Base-by-base conservation (phyloP, 352 stramenopile genomes). In the Phytophthora macrochlamydospora region DNA sequence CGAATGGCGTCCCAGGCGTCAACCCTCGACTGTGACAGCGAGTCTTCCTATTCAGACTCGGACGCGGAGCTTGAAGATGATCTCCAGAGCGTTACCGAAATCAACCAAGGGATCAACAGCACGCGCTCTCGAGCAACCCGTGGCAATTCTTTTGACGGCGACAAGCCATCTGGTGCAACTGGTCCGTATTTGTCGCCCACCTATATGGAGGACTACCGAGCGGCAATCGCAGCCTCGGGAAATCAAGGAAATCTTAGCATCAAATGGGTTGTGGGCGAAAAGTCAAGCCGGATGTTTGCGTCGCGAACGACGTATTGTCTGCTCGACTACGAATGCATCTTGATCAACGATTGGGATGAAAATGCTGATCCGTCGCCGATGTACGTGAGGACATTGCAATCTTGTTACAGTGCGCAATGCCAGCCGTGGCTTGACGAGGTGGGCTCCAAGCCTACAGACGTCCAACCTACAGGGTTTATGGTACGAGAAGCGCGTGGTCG, bases 341-440 rank as follows among this genome's bases (percentile, higher is more conserved):
- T 93, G 51, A 75, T 92, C 35, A 89, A 90, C 51, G 85, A 93
- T 67, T 93, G 85, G 85, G 78, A 86, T 31, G 80, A 86, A 40
- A 56, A 67, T 49, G 68, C 69, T 1, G 69, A 82, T 44, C 40
- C 60, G 4, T 67, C 67, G 11, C 85, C 79, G 28, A 93, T 93
- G 85, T 90, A 87, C 55, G 79, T 93, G 46, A 83, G 85, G 29
- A 69, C 79, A 24, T 53, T 93, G 54, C 85, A 91, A 60, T 92
- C 84, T 11, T 85, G 76, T 49, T 90, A 89, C 51, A 70, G 79
- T 32, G 64, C 84, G 24, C 84, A 87, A 40, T 85, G 71, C 48
- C 79, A 89, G 65, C 78, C 79, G 31, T 89, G 79, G 74, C 53
- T 89, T 13, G 81, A 91, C 44, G 80, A 90, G 45, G 75, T 90